Base-by-base conservation (phyloP, 23 red algal species). In the Pyropia yezoensis region DNA sequence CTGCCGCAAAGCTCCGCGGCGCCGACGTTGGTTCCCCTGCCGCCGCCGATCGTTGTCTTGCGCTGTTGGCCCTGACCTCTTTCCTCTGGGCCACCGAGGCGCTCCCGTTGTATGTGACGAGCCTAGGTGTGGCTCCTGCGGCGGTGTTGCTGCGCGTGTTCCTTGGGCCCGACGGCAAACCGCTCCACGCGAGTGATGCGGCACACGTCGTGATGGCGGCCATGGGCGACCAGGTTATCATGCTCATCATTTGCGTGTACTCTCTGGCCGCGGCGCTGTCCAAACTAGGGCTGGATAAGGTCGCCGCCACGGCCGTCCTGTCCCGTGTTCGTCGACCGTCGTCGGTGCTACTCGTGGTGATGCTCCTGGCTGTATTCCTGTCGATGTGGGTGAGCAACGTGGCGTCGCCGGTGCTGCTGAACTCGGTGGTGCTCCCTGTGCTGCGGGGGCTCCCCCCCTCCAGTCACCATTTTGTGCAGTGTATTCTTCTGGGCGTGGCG, bases 351-450 rank as follows among this genome's bases (percentile, higher is more conserved):
- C 56, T 88, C 16, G 57, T 80, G 47, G 61, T 91, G 22, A 98
- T 98, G 94, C 52, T 72, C 11, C 70, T 98, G 2, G 85, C 65
- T 9, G 71, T 88, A 3, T 50, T 83, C 30, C 57, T 91, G 33
- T 91, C 85, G 2, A 91, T 98, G 85, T 77, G 83, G 70, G 83
- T 98, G 52, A 85, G 77, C 69, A 98, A 98, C 61, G 94, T 98
- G 23, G 94, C 94, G 26, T 67, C 88, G 24, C 94, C 94, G 23
- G 94, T 98, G 52, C 62, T 98, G 53, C 77, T 90, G 7, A 87
- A 85, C 39, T 83, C 77, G 11, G 77, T 98, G 3, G 70, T 98
- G 64, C 82, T 82, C 51, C 86, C 94, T 13, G 67, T 85, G 25
- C 56, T 98, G 49, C 76, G 78, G 26, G 86, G 62, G 19, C 50